These are phyloP conservation scores for Punica granatum DNA, from an alignment of 345 rosid genomes.

Conservation along the genomic window DNA sequence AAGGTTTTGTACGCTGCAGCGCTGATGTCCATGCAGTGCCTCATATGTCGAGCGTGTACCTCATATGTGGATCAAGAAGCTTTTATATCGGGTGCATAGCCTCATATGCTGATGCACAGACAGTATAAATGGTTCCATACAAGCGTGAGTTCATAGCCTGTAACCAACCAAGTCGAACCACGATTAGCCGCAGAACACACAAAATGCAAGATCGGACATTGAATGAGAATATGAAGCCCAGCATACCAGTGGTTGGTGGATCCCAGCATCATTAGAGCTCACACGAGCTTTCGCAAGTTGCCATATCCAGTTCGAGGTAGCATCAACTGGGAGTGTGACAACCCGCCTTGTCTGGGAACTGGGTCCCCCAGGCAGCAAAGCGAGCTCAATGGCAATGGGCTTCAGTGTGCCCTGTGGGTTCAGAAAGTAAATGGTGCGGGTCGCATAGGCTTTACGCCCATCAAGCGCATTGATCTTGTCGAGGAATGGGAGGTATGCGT, in stretches of 20 bases:
- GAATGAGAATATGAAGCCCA: not conserved
- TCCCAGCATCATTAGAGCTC: constrained; percentile 86
- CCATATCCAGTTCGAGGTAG: constrained; percentile 89
- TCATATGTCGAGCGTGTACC: constrained; percentile 89
- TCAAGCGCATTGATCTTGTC: constrained; percentile 76
- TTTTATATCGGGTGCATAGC: constrained; percentile 91
- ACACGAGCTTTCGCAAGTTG: constrained; percentile 95
- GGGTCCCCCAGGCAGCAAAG: constrained; percentile 49
- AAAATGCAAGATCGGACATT: not conserved
- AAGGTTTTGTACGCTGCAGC: constrained; percentile 57
- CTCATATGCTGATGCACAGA: constrained; percentile 93
- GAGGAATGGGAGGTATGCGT: constrained; percentile 73
- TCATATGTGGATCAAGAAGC: constrained; percentile 93
- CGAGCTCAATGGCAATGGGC: constrained; percentile 89
- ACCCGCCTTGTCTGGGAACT: constrained; percentile 54
- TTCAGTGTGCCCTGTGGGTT: constrained; percentile 68
- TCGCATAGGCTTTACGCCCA: constrained; percentile 84
- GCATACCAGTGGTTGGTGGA: constrained; percentile 91
- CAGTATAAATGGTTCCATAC: constrained; percentile 80
- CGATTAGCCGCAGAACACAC: not conserved
- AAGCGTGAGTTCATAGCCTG: constrained; percentile 84
- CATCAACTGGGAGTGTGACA: constrained; percentile 66
- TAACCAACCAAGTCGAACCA: not conserved
- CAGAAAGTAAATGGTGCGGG: constrained; percentile 74
- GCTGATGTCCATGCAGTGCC: constrained; percentile 76